Evolutionary conservation across 257 asterid species (phyloP).

Genomic region (Solanum ossicruentum): DNA sequence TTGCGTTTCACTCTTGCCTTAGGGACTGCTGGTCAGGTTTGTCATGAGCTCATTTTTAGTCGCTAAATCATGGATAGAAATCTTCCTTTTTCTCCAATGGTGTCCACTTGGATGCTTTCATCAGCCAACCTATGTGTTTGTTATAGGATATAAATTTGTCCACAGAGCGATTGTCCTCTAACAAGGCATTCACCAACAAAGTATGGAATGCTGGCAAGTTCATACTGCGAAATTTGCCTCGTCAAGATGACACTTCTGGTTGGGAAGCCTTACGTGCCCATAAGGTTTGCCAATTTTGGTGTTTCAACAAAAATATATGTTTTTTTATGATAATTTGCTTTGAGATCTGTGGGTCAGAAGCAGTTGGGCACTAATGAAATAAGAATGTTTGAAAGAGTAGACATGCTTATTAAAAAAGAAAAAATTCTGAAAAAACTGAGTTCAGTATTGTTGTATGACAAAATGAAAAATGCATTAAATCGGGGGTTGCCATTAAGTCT

Average conservation of each 20-base stretch:
- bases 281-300: conserved; percentile 34
- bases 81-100: not conserved
- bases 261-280: conserved; percentile 46
- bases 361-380: not conserved
- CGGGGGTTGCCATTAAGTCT: not conserved
- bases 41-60: conserved; percentile 6
- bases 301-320: not conserved
- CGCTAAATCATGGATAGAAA: not conserved
- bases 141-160: conserved; percentile 85
- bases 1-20: conserved; percentile 86
- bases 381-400: not conserved
- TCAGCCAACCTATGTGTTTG: conserved; percentile 1
- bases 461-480: not conserved
- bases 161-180: conserved; percentile 70
- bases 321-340: not conserved
- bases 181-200: conserved; percentile 95
- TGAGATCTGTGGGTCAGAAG: not conserved
- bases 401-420: not conserved
- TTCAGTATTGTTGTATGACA: not conserved
- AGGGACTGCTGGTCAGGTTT: conserved; percentile 98
- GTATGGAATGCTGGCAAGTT: conserved; percentile 99
- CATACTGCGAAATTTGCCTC: conserved; percentile 80
- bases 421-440: not conserved
- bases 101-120: not conserved
- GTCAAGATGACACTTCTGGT: conserved; percentile 54